Evolutionary conservation across 2,329 filamentous ascomycete species (phyloP), one percentile per base, ranked within the genome.

Genomic region (Xenosphaeropsis pyriputrescens): DNA sequence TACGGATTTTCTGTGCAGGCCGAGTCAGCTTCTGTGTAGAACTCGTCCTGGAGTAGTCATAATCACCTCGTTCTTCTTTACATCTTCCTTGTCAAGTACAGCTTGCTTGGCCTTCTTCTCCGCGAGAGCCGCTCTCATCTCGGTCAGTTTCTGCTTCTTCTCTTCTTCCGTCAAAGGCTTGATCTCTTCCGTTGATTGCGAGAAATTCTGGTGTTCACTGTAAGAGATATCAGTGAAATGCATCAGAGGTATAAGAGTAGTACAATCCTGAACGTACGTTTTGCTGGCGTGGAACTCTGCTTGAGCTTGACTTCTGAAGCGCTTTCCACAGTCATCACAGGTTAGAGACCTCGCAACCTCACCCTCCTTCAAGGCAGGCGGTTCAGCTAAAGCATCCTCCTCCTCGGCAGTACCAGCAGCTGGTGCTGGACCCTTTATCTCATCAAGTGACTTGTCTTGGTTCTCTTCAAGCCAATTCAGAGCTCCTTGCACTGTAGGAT

Each of bases 391-490:
- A 5, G 64, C 65, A 15, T 66, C 64, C 45, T 64, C 67, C 2
- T 66, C 67, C 7, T 72, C 67, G 2, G 64, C 61, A 3, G 69
- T 61, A 18, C 66, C 68, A 1, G 57, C 56, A 17, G 58, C 55
- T 18, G 53, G 48, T 15, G 50, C 47, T 5, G 58, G 57, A 3
- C 63, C 63, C 45, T 83, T 71, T 43, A 96, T 78, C 41, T 93
- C 79, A 29, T 95, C 86, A 32, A 94, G 56, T 1, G 83, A 69
- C 50, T 83, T 93, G 57, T 94, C 85, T 56, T 93, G 79, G 55
- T 93, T 93, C 50, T 82, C 74, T 56, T 93, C 88, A 2, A 98
- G 72, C 91, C 91, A 98, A 62, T 94, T 84, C 41, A 98, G 72
- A 37, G 91, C 91, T 47, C 79, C 81, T 56, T 91, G 80, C 34